Base-by-base conservation (phyloP, 495 filamentous ascomycete species). In the Amorphotheca resinae region DNA sequence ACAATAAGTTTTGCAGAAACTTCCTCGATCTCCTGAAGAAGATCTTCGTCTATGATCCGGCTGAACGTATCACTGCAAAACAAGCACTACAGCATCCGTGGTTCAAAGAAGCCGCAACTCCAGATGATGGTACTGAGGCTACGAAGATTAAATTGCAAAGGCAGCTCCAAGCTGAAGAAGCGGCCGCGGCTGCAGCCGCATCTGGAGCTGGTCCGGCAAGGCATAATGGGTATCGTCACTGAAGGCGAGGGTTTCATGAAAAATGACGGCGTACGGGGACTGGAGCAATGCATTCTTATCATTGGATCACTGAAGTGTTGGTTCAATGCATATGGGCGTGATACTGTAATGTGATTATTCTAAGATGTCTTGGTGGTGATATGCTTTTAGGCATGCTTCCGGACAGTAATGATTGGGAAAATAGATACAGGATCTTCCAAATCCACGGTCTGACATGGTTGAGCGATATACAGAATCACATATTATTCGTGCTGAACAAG, bases 31-130 rank as follows among this genome's bases (percentile, higher is more conserved):
- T 98, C 3, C 66, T 98, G 1, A 72, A 77, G 47, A 80, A 76
- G 50, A 98, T 98, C 48, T 98, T 98, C 54, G 80, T 95, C 22
- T 98, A 98, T 59, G 88, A 98, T 49, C 88, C 93, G 2, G 79
- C 78, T 35, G 73, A 81, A 44, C 78, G 91, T 22, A 93, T 98
- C 53, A 93, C 85, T 3, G 91, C 91, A 42, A 86, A 93, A 51
- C 66, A 93, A 54, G 91, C 91, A 6, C 65, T 98, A 33, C 77
- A 89, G 46, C 91, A 98, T 56, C 77, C 82, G 0, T 98, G 91
- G 91, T 98, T 98, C 65, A 80, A 79, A 50, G 89, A 96, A 60
- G 68, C 68, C 5, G 67, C 81, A 2, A 62, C 73, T 9, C 73
- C 81, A 16, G 91, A 98, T 55, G 91, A 98, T 58, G 91, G 91